These are phyloP conservation scores for Pisolithus microcarpus DNA, from an alignment of 768 basidiomycete genomes.

Conservation along the genomic window DNA sequence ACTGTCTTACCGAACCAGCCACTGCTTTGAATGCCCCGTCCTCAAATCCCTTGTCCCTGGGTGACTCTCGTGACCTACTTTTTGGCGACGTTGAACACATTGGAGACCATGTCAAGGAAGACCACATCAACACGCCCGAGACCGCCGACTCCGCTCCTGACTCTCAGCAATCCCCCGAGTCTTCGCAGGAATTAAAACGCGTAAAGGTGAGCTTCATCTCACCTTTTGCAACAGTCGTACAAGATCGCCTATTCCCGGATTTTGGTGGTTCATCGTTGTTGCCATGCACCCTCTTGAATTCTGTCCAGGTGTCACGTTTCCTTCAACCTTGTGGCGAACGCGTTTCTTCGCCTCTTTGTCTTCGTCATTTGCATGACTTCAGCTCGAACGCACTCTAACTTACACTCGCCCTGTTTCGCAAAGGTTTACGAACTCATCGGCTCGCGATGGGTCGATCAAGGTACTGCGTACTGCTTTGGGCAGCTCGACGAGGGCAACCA, in stretches of 20 bases:
- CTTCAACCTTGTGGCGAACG: conserved; percentile 12
- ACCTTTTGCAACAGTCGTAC: conserved; percentile 12
- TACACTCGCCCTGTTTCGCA: conserved; percentile 18
- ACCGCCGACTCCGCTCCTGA: conserved; percentile 39
- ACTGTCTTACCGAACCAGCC: conserved; percentile 21
- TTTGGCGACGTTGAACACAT: conserved; percentile 30
- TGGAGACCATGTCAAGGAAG: conserved; percentile 25
- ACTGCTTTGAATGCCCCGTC: conserved; percentile 20
- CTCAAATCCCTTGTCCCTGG: conserved; percentile 21
- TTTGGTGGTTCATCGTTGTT: conserved; percentile 14
- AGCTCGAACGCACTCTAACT: conserved; percentile 26
- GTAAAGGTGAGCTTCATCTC: conserved; percentile 55
- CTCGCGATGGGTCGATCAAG: conserved; percentile 90
- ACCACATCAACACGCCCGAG: conserved; percentile 29
- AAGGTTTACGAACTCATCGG: conserved; percentile 94
- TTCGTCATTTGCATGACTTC: conserved; percentile 24
- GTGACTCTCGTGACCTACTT: conserved; percentile 26
- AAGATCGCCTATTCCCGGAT: conserved; percentile 9
- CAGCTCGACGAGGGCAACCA: conserved; percentile 73
- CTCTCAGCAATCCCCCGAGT: conserved; percentile 51
- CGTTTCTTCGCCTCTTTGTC: conserved; percentile 14
- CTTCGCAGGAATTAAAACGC: conserved; percentile 74
- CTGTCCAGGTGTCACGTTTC: conserved; percentile 7
- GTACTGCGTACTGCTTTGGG: conserved; percentile 94
- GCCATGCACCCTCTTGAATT: conserved; percentile 20